Conservation (phyloP, 2,329 filamentous ascomycete genomes). For the Herpotrichia juniperi region DNA sequence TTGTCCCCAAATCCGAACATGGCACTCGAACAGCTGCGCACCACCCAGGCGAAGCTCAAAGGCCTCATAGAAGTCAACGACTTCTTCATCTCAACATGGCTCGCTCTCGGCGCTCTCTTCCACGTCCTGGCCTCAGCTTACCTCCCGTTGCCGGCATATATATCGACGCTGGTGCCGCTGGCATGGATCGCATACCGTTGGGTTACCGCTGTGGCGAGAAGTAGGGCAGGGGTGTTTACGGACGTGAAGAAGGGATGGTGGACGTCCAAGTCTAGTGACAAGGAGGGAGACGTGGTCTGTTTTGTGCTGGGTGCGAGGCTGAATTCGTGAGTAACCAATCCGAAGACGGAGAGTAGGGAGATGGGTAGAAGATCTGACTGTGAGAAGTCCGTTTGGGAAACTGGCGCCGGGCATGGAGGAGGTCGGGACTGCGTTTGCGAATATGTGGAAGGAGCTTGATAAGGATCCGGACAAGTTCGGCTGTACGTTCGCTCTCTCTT, state of each 20-base stretch:
- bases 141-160: slow-evolving; percentile 1
- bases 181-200: too few species aligned
- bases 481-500: neutral
- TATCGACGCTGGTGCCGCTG: neutral
- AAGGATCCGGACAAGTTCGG: neutral
- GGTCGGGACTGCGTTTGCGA: neutral
- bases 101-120: slow-evolving; percentile 4
- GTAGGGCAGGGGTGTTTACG: too few species aligned
- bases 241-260: neutral
- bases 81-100: slow-evolving; percentile 6
- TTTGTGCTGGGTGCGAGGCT: slow-evolving; percentile 8
- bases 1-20: neutral
- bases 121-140: neutral
- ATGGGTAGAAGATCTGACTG: neutral
- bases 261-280: neutral
- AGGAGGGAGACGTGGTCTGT: slow-evolving; percentile 2
- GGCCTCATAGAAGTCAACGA: slow-evolving; percentile 1
- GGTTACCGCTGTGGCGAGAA: too few species aligned
- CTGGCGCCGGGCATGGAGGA: slow-evolving; percentile 3
- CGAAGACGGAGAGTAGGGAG: too few species aligned
- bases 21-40: neutral
- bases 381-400: slow-evolving; percentile 3
- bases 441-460: neutral
- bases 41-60: neutral
- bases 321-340: slow-evolving; percentile 1